Evolutionary conservation across 1,139 yeast species (phyloP).

Genomic region (Candida mesenterica): DNA sequence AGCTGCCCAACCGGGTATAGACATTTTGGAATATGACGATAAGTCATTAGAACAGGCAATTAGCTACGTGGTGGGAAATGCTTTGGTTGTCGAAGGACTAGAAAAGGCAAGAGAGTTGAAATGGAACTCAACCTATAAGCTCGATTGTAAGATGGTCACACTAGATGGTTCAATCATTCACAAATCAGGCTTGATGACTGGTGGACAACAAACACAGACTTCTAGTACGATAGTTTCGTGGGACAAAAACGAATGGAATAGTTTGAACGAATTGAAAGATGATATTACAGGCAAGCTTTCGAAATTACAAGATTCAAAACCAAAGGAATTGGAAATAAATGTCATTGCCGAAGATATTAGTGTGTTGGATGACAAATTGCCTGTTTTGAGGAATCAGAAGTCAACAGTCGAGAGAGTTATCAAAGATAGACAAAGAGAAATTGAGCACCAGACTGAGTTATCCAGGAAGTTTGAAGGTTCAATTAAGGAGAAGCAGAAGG

Average conservation of each 20-base stretch:
- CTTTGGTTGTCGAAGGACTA: constrained; percentile 76
- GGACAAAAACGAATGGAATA: constrained; percentile 72
- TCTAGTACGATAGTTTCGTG: constrained; percentile 46
- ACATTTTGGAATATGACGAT: constrained; percentile 70
- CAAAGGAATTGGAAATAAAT: constrained; percentile 59
- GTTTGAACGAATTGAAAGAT: constrained; percentile 59
- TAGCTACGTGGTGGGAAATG: constrained; percentile 74
- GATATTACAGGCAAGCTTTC: constrained; percentile 54
- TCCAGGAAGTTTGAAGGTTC: constrained; percentile 16
- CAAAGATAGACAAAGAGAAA: constrained; percentile 55
- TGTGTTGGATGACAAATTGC: constrained; percentile 53
- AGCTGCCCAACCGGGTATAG: constrained; percentile 64
- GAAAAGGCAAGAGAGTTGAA: constrained; percentile 68
- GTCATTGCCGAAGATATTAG: constrained; percentile 54
- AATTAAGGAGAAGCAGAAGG: constrained; percentile 20
- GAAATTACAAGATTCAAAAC: constrained; percentile 47
- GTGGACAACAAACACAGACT: constrained; percentile 58
- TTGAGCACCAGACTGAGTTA: constrained; percentile 44
- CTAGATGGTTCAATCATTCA: constrained; percentile 84
- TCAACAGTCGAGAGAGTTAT: constrained; percentile 50
- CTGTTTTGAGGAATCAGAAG: constrained; percentile 51
- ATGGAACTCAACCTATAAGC: constrained; percentile 50
- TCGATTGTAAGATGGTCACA: constrained; percentile 72
- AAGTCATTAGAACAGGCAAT: constrained; percentile 69
- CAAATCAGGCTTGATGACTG: constrained; percentile 88